Base-by-base conservation (phyloP, 2,329 filamentous ascomycete genomes). In the Stemphylium lycopersici region DNA sequence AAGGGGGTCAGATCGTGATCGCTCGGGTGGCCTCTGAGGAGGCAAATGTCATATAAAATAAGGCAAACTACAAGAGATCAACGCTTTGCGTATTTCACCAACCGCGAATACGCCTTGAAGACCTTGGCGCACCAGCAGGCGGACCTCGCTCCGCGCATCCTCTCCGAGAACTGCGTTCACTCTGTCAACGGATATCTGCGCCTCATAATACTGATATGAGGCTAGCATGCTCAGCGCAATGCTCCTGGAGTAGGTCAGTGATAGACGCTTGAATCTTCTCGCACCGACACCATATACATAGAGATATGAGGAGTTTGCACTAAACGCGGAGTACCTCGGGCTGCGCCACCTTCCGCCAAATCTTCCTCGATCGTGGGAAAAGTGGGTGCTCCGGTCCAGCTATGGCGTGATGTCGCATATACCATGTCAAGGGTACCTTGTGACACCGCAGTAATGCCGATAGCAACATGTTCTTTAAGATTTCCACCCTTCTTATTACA, bases 331-430 rank as follows among this genome's bases (percentile, higher is more conserved):
- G 45, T 42, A 37, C 18, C 32, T 48, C 44, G 43, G 37, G 50
- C 32, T 48, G 43, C 50, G 44, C 45, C 50, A 48, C 46, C 18
- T 53, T 48, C 38, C 38, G 43, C 44, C 5, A 13, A 46, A 38
- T 37, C 50, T 48, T 36, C 50, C 24, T 41, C 18, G 22, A 41
- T 47, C 42, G 36, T 34, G 20, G 29, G 36, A 38, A 24, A 13
- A 12, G n/a, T 18, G 20, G 15, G 26, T 16, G 24, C 15, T 20
- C 31, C 22, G 37, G 33, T 26, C 33, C 32, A 24, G 13, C 10
- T 42, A 48, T 53, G 50, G 50, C 50, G 50, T 48, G 50, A 53
- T 36, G 26, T 29, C 32, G 45, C 50, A 48, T 53, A 34, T 45
- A 20, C 24, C 7, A 20, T 52, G 22, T 29, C 37, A 41, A 39